A percentile compares a stretch with the other conserved stretches of the same genome.
Evolutionary conservation across 768 basidiomycete species (phyloP).

Genomic region (Asterophora lycoperdoides): DNA sequence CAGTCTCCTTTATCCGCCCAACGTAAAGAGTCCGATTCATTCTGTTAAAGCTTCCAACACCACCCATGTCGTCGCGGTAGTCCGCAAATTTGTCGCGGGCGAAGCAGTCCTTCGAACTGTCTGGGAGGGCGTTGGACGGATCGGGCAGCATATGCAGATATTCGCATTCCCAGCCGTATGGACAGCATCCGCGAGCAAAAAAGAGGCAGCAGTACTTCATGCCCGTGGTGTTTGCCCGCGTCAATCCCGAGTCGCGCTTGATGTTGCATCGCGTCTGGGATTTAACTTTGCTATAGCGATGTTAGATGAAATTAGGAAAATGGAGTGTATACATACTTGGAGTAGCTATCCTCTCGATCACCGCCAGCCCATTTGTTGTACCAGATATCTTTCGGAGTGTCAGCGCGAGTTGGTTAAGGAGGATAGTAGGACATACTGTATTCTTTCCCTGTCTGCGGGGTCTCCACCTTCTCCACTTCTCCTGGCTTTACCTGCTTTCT

Average conservation of each 20-base stretch:
- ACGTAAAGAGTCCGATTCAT: slow-evolving; percentile 95
- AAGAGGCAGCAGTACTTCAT: slow-evolving; percentile 94
- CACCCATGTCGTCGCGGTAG: slow-evolving; percentile 99
- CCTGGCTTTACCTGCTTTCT: slow-evolving; percentile 89
- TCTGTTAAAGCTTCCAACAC: slow-evolving; percentile 93
- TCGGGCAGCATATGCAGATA: slow-evolving; percentile 90
- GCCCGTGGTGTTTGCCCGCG: slow-evolving; percentile 90
- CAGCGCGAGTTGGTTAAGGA: neutral
- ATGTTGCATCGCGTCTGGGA: slow-evolving; percentile 91
- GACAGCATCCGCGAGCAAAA: slow-evolving; percentile 95
- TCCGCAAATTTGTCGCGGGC: slow-evolving; percentile 95
- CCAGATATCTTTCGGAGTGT: slow-evolving; percentile 73
- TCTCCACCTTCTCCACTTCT: slow-evolving; percentile 85
- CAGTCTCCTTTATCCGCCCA: slow-evolving; percentile 90
- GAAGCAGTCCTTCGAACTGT: slow-evolving; percentile 95
- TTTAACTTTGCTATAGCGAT: slow-evolving; percentile 72
- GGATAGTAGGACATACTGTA: slow-evolving; percentile 63
- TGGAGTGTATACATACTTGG: slow-evolving; percentile 58
- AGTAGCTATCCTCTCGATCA: slow-evolving; percentile 94
- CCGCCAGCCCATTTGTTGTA: slow-evolving; percentile 99
- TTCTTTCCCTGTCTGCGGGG: slow-evolving; percentile 90
- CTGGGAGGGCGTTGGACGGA: slow-evolving; percentile 63
- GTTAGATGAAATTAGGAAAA: neutral
- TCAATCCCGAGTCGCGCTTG: slow-evolving; percentile 85
- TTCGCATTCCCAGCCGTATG: slow-evolving; percentile 97